Evolutionary conservation across 805 yeast genomes (phyloP), one percentile per base, ranked within the genome.

Genomic region (Spencermartinsiella europaea): DNA sequence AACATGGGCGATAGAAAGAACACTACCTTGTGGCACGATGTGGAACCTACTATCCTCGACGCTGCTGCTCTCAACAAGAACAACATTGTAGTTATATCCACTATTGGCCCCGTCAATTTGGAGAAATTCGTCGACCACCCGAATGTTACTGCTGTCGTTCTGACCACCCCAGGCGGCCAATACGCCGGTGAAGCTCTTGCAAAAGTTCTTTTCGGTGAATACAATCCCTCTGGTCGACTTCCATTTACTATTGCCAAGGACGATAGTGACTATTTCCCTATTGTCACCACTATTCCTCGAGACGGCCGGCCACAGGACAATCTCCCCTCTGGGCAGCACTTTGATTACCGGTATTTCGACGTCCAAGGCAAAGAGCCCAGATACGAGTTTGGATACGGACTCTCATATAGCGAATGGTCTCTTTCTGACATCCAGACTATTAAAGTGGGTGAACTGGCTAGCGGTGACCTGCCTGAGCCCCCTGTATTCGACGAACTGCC

Each of bases 201-300:
- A 1, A 80, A 78, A 35, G 71, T 79, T 0, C 57, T 80, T 16
- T 80, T 76, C 61, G 85, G 86, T 0, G 80, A 76, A 33, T 69
- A 66, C n/a, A 75, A 74, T 50, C 85, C 85, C 5, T 76, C 82
- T 33, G 86, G 85, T 3, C 71, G 74, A 49, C 66, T 81, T 31
- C 84, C 86, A 1, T 79, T 80, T 56, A 78, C 85, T 3, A 71
- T 80, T 51, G 83, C 85, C 10, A 74, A 71, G 55, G 73, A 75
- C 50, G 65, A 64, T 42, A 62, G 57, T 44, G 81, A 61, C 53
- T 72, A 79, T 52, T 75, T 73, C 21, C 74, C 75, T 19, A 64
- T 76, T 8, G 54, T 75, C 45, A 72, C 69, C 40, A 67, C 62
- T 31, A 60, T 67, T 12, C 50, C 52, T 41, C 45, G 42, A 2